phyloP scores from a whole-genome alignment of 306 rosid species.

The Malus orientalis region DNA sequence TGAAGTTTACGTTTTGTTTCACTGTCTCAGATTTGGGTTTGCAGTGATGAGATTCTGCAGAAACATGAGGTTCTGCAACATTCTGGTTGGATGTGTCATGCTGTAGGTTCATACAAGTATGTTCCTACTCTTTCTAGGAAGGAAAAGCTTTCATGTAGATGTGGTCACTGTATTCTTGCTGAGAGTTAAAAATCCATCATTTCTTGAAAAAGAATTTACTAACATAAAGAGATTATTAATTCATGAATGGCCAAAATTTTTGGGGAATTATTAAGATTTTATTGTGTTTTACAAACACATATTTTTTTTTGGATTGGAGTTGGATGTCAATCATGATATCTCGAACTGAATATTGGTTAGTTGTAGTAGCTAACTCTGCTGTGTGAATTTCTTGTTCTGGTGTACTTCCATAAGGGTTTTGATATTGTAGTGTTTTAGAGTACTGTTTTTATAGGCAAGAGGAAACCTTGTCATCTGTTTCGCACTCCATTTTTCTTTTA shows the following conservation, averaged over 20 bases:
- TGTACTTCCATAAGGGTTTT: background rate
- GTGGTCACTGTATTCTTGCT: background rate
- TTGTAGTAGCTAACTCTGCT: background rate
- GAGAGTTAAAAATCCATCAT: background rate
- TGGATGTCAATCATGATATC: background rate
- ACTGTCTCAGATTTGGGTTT: conserved; percentile 72
- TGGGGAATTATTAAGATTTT: background rate
- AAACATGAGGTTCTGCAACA: conserved; percentile 31
- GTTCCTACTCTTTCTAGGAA: conserved; percentile 11
- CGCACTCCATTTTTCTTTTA: background rate
- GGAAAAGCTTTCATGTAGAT: conserved; percentile 3
- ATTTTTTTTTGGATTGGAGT: background rate
- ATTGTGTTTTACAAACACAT: background rate
- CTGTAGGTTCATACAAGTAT: conserved; percentile 94
- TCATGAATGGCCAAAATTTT: background rate
- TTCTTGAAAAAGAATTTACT: background rate
- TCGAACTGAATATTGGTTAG: background rate
- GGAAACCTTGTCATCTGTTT: background rate
- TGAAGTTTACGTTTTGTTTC: conserved; percentile 10
- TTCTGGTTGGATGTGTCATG: conserved; percentile 91
- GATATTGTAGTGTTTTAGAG: background rate
- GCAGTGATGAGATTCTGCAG: conserved; percentile 45
- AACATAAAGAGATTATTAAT: background rate
- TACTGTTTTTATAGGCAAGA: background rate
- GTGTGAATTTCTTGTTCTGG: background rate